A percentile compares a stretch with the other conserved stretches of the same genome.
Conservation (phyloP, 106 monocot species). For the Dendrobium catenatum region DNA sequence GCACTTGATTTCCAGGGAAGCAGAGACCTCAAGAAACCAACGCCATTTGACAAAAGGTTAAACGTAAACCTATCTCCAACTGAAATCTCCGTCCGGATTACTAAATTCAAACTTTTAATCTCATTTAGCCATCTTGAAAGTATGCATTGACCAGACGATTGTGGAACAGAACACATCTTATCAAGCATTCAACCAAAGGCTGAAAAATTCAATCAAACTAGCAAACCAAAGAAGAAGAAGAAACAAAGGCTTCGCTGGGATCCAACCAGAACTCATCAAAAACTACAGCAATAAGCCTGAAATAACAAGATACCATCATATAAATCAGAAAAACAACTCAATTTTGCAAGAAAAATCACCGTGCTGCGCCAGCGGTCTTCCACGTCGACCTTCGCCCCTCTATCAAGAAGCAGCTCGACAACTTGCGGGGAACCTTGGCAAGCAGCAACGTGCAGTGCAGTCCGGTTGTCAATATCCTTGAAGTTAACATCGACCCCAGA, state of each 20-base stretch:
- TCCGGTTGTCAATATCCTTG: conserved; percentile 70
- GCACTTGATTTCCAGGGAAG: background rate
- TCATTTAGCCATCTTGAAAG: background rate
- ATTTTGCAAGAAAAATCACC: conserved; percentile 70
- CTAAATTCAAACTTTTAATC: background rate
- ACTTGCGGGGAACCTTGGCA: conserved; percentile 66
- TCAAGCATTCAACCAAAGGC: conserved; percentile 21
- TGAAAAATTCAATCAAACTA: conserved; percentile 11
- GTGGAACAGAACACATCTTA: background rate
- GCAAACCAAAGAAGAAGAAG: background rate
- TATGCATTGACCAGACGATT: background rate
- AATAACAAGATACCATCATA: background rate
- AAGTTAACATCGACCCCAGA: conserved; percentile 66
- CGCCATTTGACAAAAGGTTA: background rate
- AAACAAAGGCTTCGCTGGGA: background rate
- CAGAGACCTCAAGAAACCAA: too few relatives aligned
- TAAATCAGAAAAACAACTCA: conserved; percentile 26
- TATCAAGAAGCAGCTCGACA: conserved; percentile 49
- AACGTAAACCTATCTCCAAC: background rate
- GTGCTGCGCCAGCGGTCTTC: conserved; percentile 93
- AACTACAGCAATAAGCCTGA: background rate
- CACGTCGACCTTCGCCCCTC: conserved; percentile 50
- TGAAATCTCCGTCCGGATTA: background rate
- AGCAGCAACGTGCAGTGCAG: conserved; percentile 86
- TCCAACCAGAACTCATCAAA: background rate